Conservation (phyloP, 768 basidiomycete genomes). For the Termitomyces titanicus region DNA sequence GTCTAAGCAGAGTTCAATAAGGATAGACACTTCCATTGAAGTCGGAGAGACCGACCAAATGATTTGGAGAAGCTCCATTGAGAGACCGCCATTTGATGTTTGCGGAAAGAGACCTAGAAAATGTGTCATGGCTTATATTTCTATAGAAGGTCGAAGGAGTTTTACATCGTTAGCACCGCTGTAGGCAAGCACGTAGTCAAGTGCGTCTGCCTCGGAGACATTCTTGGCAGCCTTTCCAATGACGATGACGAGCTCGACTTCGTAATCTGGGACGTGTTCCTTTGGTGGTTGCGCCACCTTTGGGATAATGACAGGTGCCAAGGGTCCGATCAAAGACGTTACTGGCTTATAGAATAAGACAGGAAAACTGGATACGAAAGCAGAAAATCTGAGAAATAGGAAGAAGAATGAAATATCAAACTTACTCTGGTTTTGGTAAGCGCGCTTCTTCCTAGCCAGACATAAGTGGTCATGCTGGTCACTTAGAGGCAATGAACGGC, state of each 20-base stretch:
- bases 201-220: conserved; percentile 74
- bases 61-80: conserved; percentile 90
- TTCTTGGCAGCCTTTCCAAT: conserved; percentile 81
- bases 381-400: neutral
- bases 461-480: neutral
- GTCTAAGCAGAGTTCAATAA: conserved; percentile 30
- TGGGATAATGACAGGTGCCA: conserved; percentile 63
- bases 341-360: conserved; percentile 80
- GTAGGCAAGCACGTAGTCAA: conserved; percentile 85
- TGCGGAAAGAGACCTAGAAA: conserved; percentile 74
- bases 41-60: conserved; percentile 51
- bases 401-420: neutral
- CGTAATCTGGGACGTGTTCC: conserved; percentile 76
- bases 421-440: conserved; percentile 60
- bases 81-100: conserved; percentile 73
- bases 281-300: conserved; percentile 64
- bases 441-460: conserved; percentile 49
- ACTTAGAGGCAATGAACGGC: neutral
- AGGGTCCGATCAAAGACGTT: conserved; percentile 66
- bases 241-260: conserved; percentile 78
- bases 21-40: neutral
- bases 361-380: conserved; percentile 49
- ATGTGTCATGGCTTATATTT: neutral
- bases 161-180: conserved; percentile 75
- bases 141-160: neutral